A percentile compares a stretch with the other conserved stretches of the same genome.
These are phyloP conservation scores for Solanum etuberosum DNA, from an alignment of 257 asterid genomes.

Conservation along the genomic window DNA sequence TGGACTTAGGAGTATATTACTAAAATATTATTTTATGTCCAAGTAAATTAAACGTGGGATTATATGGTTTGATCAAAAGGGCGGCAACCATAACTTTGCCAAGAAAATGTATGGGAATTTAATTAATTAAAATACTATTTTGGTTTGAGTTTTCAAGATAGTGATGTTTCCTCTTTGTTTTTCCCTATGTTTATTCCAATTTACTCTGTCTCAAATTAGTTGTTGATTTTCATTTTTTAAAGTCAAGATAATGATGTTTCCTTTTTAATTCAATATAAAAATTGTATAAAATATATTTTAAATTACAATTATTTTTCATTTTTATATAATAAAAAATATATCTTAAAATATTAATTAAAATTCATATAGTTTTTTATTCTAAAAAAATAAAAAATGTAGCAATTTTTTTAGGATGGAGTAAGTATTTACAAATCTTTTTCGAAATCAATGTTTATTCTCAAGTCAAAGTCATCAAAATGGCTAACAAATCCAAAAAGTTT, in stretches of 20 bases:
- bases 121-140: not conserved
- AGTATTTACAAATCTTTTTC: not conserved
- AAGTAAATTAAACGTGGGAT: constrained; percentile 20
- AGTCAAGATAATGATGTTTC: not conserved
- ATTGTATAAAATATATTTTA: not conserved
- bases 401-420: not conserved
- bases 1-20: not conserved
- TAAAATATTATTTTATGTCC: not conserved
- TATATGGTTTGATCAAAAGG: constrained; percentile 20
- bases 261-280: not conserved
- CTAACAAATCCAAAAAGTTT: not conserved
- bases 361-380: not conserved
- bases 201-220: not conserved
- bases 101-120: not conserved
- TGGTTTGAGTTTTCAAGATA: not conserved
- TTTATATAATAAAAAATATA: not conserved
- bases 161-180: not conserved
- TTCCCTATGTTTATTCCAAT: not conserved
- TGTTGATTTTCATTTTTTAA: not conserved
- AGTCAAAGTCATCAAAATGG: not conserved
- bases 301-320: not conserved
- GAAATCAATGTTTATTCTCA: not conserved
- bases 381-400: not conserved
- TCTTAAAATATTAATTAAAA: not conserved
- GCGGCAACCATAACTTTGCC: constrained; percentile 12